Conservation (phyloP, 768 basidiomycete species). For the Xanthoconium purpureum region DNA sequence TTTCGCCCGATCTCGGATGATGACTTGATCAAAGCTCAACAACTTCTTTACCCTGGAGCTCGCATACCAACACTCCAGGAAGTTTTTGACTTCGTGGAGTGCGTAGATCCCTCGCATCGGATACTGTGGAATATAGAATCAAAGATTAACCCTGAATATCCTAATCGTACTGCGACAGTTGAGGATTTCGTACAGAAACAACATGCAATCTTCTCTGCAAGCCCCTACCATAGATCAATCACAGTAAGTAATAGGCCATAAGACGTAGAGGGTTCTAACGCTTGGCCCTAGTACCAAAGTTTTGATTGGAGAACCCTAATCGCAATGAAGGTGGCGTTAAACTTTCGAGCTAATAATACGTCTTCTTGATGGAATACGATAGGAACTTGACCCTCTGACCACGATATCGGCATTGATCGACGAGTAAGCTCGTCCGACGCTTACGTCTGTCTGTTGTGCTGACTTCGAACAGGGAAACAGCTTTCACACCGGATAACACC, state of each 20-base stretch:
- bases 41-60: constrained; percentile 62
- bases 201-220: constrained; percentile 52
- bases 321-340: constrained; percentile 55
- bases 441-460: background rate
- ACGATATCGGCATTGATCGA: constrained; percentile 64
- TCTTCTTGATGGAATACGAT: constrained; percentile 10
- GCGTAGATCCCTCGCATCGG: constrained; percentile 61
- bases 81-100: constrained; percentile 72
- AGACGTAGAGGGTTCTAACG: background rate
- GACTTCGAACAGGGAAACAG: constrained; percentile 36
- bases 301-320: constrained; percentile 80
- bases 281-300: constrained; percentile 61
- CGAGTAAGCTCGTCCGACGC: constrained; percentile 40
- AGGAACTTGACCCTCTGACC: constrained; percentile 57
- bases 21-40: constrained; percentile 44
- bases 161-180: constrained; percentile 50
- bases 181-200: constrained; percentile 63
- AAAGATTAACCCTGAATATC: constrained; percentile 58
- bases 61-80: constrained; percentile 72
- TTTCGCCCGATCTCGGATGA: background rate
- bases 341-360: background rate
- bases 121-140: constrained; percentile 79
- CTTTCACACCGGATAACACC: constrained; percentile 38
- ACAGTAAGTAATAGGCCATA: constrained; percentile 43
- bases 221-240: constrained; percentile 60